Evolutionary conservation across 768 basidiomycete genomes (phyloP).

Genomic region (Lactarius trivialis): DNA sequence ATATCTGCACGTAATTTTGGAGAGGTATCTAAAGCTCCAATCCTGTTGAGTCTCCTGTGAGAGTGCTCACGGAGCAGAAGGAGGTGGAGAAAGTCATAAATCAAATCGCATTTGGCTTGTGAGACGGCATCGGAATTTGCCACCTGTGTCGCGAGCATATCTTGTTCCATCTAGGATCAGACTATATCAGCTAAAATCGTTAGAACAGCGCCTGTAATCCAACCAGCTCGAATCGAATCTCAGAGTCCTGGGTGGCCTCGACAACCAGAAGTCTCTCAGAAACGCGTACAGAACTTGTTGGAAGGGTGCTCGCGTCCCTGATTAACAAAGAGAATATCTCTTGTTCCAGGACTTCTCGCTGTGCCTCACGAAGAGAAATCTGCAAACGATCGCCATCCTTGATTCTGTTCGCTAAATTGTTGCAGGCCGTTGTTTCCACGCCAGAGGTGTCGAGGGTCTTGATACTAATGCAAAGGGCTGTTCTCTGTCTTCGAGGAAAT

Average conservation of each 20-base stretch:
- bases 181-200: background rate
- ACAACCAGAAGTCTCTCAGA: constrained; percentile 72
- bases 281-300: constrained; percentile 70
- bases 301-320: constrained; percentile 66
- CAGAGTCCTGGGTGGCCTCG: constrained; percentile 64
- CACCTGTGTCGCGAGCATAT: constrained; percentile 11
- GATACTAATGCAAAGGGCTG: constrained; percentile 58
- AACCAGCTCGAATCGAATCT: constrained; percentile 71
- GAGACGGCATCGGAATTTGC: constrained; percentile 7
- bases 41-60: constrained; percentile 38
- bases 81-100: constrained; percentile 56
- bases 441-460: constrained; percentile 33
- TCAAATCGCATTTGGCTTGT: constrained; percentile 50
- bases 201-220: constrained; percentile 19
- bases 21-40: constrained; percentile 28
- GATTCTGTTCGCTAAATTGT: background rate
- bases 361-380: constrained; percentile 47
- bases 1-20: constrained; percentile 14
- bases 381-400: constrained; percentile 32
- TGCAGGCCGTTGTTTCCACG: constrained; percentile 6
- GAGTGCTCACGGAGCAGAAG: constrained; percentile 59
- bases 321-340: constrained; percentile 74
- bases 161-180: constrained; percentile 28
- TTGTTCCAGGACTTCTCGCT: constrained; percentile 70
- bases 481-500: constrained; percentile 51